Evolutionary conservation across 2,329 filamentous ascomycete species (phyloP).

Genomic region (Venturia aucupariae): DNA sequence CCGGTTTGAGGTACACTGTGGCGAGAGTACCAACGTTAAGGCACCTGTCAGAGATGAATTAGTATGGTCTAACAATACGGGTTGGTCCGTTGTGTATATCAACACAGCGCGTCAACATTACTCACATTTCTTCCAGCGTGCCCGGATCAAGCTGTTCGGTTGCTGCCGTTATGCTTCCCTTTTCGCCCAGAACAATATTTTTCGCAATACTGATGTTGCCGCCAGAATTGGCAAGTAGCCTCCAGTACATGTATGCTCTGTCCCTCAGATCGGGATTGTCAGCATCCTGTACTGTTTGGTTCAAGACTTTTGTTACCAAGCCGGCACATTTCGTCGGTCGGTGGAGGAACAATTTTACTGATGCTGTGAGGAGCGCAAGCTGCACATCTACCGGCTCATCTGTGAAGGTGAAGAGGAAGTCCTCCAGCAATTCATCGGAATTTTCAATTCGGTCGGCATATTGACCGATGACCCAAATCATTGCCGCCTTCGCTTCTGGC

Average conservation of each 20-base stretch:
- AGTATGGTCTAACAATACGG: too few relatives aligned
- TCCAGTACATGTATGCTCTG: constrained; percentile 99
- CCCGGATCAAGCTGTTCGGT: constrained; percentile 84
- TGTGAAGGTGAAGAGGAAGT: constrained; percentile 87
- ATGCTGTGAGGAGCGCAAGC: constrained; percentile 85
- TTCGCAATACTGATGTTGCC: constrained; percentile 60
- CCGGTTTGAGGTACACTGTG: constrained; percentile 95
- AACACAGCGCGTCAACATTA: background rate
- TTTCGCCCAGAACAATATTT: constrained; percentile 90
- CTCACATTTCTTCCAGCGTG: constrained; percentile 79
- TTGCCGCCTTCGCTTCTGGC: constrained; percentile 93
- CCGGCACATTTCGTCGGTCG: constrained; percentile 89
- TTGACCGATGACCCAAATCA: constrained; percentile 99
- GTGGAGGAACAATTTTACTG: constrained; percentile 96
- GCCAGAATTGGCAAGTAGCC: constrained; percentile 56
- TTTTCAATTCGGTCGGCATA: constrained; percentile 98
- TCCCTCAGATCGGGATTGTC: constrained; percentile 96
- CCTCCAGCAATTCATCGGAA: constrained; percentile 83
- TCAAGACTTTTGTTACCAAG: constrained; percentile 85
- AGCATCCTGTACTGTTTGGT: constrained; percentile 99
- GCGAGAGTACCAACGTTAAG: constrained; percentile 91
- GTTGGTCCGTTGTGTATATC: too few relatives aligned
- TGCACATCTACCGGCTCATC: constrained; percentile 96
- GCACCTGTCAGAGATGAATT: constrained; percentile 38
- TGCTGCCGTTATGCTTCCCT: constrained; percentile 92